Evolutionary conservation across 495 filamentous ascomycete species (phyloP), one percentile per base, ranked within the genome.

Genomic region (Xylaria acuta): DNA sequence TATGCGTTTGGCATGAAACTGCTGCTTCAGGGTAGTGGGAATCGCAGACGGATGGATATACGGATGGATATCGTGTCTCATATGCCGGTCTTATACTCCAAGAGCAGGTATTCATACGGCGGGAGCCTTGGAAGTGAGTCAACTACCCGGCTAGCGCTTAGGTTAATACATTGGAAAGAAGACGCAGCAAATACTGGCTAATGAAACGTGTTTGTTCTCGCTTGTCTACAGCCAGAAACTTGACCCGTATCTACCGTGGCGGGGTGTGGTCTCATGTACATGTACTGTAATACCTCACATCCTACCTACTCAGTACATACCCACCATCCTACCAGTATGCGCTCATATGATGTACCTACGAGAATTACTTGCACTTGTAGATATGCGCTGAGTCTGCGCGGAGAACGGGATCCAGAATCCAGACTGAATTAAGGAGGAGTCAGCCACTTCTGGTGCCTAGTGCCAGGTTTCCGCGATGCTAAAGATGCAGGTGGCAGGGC

Each of bases 221-320:
- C 20, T 53, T 30, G 30, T 38, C 43, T 66, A 66, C 9, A 38
- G 43, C 25, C 45, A 49, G 45, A 66, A 22, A n/a, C 11, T 12
- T 16, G 58, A 60, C 54, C 54, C 54, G 62, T 30, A 49, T 65
- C 62, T 43, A 34, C n/a, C n/a, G n/a, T n/a, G n/a, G 43, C 27
- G 63, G 40, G 63, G 63, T 65, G 43, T 65, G 27, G 54, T 59
- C 30, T 59, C 27, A 36, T 36, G 54, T 56, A 56, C 53, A 51
- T n/a, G n/a, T n/a, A n/a, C n/a, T 51, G 3, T 25, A 25, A 8
- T 22, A 25, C 22, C 47, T 51, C n/a, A n/a, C n/a, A n/a, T n/a
- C n/a, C n/a, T n/a, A n/a, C n/a, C 38, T 53, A 22, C 49, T n/a
- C 27, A 11, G 49, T 53, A 53, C n/a, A 0, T 53, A 6, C 45